Evolutionary conservation across 2,329 filamentous ascomycete genomes (phyloP).

Genomic region (Pestalotiopsis sp.): DNA sequence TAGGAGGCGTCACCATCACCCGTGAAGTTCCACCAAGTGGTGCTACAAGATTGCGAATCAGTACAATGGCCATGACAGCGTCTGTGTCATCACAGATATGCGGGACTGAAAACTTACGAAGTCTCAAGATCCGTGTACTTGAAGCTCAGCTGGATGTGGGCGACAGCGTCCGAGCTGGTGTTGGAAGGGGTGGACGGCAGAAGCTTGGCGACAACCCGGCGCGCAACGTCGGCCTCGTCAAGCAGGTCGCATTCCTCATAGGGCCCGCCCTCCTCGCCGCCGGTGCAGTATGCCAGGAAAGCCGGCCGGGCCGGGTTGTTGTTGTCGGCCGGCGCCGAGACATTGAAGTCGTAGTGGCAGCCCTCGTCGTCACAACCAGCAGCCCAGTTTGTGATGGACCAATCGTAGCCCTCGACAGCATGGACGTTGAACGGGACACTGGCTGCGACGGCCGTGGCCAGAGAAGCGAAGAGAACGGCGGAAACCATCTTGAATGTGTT

Average conservation of each 20-base stretch:
- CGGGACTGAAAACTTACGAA: conserved; percentile 22
- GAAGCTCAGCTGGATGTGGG: conserved; percentile 33
- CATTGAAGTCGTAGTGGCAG: conserved; percentile 35
- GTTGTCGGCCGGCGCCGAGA: conserved; percentile 30
- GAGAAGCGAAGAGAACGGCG: conserved; percentile 24
- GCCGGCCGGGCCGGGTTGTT: conserved; percentile 29
- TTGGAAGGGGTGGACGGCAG: conserved; percentile 22
- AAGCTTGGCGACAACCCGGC: conserved; percentile 32
- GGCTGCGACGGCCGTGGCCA: conserved; percentile 24
- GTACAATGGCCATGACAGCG: not conserved
- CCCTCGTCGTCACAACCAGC: conserved; percentile 20
- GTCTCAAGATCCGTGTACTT: conserved; percentile 30
- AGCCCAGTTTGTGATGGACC: conserved; percentile 31
- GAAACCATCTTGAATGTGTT: conserved; percentile 28
- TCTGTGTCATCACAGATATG: not conserved
- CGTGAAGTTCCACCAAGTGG: conserved; percentile 37
- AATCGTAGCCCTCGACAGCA: conserved; percentile 26
- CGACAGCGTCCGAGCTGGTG: conserved; percentile 19
- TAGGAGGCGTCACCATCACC: conserved; percentile 30
- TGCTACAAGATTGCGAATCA: conserved; percentile 15
- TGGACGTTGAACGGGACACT: conserved; percentile 24
- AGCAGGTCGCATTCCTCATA: conserved; percentile 29
- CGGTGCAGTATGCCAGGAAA: conserved; percentile 35
- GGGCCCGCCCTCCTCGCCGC: conserved; percentile 28
- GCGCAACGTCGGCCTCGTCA: conserved; percentile 24